Base-by-base conservation (phyloP, 176 grass and related monocot species). In the Zea luxurians region DNA sequence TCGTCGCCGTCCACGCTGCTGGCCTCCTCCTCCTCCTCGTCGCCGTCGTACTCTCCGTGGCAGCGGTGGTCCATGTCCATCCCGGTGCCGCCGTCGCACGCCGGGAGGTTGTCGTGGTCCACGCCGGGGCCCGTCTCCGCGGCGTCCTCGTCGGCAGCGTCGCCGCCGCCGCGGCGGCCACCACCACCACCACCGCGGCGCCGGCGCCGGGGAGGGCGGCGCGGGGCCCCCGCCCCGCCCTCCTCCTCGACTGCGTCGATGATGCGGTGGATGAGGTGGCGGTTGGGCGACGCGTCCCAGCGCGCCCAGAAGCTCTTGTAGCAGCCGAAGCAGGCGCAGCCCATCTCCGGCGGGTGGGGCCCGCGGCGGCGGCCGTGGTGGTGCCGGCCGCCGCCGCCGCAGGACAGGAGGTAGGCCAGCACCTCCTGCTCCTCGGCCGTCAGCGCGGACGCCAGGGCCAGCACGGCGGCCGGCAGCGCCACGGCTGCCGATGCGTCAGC, bases 271-370 rank as follows among this genome's bases (percentile, higher is more conserved):
- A 97, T 97, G 74, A 97, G 75, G 53, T 97, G 89, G 79, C 91
- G 84, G 72, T 97, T 97, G 52, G 94, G 91, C 41, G 94, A 97
- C 11, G 94, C 88, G 70, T 97, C 94, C 94, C 94, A 97, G 54
- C 89, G 81, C 53, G 88, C 94, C 94, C 94, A 97, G 89, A 91
- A 97, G 84, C 86, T 89, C 94, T 97, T 97, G 87, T 97, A 97
- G 86, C 94, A 97, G 38, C 86, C 73, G 85, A 97, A 97, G 94
- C 94, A 97, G n/a, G 76, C 89, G 85, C 94, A 97, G 3, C 78
- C 84, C 84, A 93, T 86, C 82, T 97, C 89, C 6, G 91, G 91
- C n/a, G 74, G 77, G 74, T 94, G 94, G 0, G 83, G 17, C 34
- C 82, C 70, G 43, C 63, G 80, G 34, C 73, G 75, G 42, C 85